Percentiles rank a stretch among this genome's conserved stretches.
Evolutionary conservation across 768 basidiomycete species (phyloP).

Genomic region (Termitomyces sp.): DNA sequence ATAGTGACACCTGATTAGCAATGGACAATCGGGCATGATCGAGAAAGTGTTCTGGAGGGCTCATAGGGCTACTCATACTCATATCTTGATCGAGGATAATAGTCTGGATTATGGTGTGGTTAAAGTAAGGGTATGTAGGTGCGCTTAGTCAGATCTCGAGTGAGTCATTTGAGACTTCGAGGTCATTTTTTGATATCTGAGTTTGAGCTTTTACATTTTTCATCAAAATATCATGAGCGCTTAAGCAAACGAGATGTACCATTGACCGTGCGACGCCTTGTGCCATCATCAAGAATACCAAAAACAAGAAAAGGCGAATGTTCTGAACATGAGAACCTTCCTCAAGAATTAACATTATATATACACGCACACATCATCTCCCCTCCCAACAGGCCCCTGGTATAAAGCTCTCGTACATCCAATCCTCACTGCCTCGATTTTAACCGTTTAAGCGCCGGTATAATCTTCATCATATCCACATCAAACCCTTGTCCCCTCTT

Average conservation of each 20-base stretch:
- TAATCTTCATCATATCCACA: conserved; percentile 8
- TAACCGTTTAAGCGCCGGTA: conserved; percentile 4
- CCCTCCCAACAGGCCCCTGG: neutral
- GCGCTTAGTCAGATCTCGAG: no score
- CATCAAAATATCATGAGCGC: no score
- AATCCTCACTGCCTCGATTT: neutral
- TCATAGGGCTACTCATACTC: neutral
- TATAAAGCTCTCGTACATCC: neutral
- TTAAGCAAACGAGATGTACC: no score
- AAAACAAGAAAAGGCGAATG: no score
- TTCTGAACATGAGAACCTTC: neutral
- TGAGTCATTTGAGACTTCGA: no score
- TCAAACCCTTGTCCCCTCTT: neutral
- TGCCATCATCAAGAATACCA: no score
- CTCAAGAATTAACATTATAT: neutral
- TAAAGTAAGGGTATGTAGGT: no score
- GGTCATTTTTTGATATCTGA: no score
- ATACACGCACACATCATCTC: neutral
- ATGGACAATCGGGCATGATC: conserved; percentile 2
- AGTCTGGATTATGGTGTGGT: no score
- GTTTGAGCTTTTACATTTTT: no score
- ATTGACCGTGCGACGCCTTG: no score
- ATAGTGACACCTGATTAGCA: conserved; percentile 5
- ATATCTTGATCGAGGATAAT: no score
- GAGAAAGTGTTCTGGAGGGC: neutral